Evolutionary conservation across 495 filamentous ascomycete species (phyloP), one percentile per base, ranked within the genome.

Genomic region (Rhypophila decipiens): DNA sequence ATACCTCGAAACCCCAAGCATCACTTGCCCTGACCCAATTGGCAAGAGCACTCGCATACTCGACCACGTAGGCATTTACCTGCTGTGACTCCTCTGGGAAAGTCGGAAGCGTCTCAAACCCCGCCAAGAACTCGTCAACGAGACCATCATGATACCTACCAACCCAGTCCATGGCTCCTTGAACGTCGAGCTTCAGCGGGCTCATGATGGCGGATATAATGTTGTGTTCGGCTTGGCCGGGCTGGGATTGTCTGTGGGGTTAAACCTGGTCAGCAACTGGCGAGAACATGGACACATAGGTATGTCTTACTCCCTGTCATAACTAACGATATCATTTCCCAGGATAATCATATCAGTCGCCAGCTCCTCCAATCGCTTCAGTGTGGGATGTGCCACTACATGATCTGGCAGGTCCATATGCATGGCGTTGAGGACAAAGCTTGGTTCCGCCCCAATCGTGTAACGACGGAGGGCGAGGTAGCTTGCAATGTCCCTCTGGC

Each of bases 201-300:
- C 44, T 44, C 47, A 55, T 55, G 4, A 48, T 42, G 2, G 48
- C 44, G 3, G 52, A 51, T 13, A 55, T 35, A 24, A 55, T 33
- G 43, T 55, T 55, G 31, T 55, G 52, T 10, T 37, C 52, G 1
- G 22, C 52, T n/a, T 51, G 34, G 15, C 42, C 44, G 4, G 24
- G 20, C 1, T 39, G 22, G 40, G 39, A 46, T 21, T 42, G 37
- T 18, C 23, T 47, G 27, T 37, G 10, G 24, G 24, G 29, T 18
- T 21, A 42, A 8, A 33, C 29, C 13, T 13, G 29, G 29, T 33
- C 29, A 4, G 24, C 19, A 3, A 24, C 17, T 3, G 24, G 21
- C 40, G n/a, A n/a, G 2, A 24, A 24, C 5, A 5, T 10, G 11
- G 2, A n/a, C 2, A 2, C 7, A n/a, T 42, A 12, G 19, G 20